Evolutionary conservation across 2,329 filamentous ascomycete genomes (phyloP).

Genomic region (Sclerotinia borealis): DNA sequence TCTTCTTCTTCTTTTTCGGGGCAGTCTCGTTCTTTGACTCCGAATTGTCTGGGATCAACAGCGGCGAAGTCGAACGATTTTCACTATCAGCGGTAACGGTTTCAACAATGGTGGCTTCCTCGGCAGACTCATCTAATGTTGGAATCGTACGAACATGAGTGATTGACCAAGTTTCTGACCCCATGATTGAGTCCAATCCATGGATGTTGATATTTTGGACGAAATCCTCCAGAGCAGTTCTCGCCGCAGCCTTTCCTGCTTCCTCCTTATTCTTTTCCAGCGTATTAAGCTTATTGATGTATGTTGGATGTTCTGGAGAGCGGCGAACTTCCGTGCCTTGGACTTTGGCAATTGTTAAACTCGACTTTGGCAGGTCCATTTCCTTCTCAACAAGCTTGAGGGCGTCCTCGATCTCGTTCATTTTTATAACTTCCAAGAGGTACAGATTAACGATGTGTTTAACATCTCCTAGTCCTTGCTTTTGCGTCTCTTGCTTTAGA

Average conservation of each 20-base stretch:
- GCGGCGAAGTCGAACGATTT: background rate
- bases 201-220: background rate
- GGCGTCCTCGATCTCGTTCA: slow-evolving; percentile 1
- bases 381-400: background rate
- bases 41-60: background rate
- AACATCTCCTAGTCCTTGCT: background rate
- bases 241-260: background rate
- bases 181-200: background rate
- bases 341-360: background rate
- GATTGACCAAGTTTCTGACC: background rate
- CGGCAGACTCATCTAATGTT: background rate
- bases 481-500: no score
- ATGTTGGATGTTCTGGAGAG: background rate
- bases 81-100: background rate
- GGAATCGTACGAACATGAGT: background rate
- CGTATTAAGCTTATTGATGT: background rate
- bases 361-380: background rate
- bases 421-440: background rate
- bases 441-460: background rate
- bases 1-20: background rate
- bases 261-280: background rate
- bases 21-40: background rate
- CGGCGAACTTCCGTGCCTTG: slow-evolving; percentile 1
- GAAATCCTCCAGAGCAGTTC: background rate
- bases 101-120: background rate